Base-by-base conservation (phyloP, 441 rosid species). In the Brassica hybrid region DNA sequence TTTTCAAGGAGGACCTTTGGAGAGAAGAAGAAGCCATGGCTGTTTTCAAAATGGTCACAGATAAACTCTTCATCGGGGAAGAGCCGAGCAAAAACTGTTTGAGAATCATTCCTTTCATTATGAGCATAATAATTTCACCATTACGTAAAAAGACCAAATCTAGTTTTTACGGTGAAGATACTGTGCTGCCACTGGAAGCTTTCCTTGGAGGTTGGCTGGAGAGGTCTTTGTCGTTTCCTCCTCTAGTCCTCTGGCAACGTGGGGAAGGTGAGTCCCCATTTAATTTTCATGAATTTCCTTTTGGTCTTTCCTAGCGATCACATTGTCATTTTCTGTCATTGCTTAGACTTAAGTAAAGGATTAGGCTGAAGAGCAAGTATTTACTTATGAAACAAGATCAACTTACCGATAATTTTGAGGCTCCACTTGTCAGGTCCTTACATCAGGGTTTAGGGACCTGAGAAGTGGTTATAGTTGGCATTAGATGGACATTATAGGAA, bases 41-140 rank as follows among this genome's bases (percentile, higher is more conserved):
- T 76, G n/a, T n/a, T n/a, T n/a, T n/a, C n/a, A n/a, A n/a, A n/a
- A n/a, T n/a, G n/a, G n/a, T n/a, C n/a, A n/a, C 85, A 56, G 81
- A 83, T 74, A 95, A 93, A 78, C 94, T 95, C 75, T 89, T 80
- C 78, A 83, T 93, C 19, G 93, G 97, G 68, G 97, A 90, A 86
- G 84, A 79, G 50, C 72, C 89, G 23, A 91, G 86, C 84, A 72
- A 66, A 48, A 88, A 83, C 76, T 93, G 97, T 82, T 83, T 95
- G 85, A 86, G 81, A 80, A 89, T 89, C 76, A 87, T 89, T 86
- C 99, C 99, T 77, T 71, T 64, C 34, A 81, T 90, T 76, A 76
- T 88, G 63, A 77, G 78, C 78, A 78, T 87, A 75, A 85, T 95
- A 74, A 69, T 90, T 25, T 88, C 61, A 70, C 83, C 87, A 50